Evolutionary conservation across 768 basidiomycete species (phyloP).

Genomic region (Cubamyces lactineus): DNA sequence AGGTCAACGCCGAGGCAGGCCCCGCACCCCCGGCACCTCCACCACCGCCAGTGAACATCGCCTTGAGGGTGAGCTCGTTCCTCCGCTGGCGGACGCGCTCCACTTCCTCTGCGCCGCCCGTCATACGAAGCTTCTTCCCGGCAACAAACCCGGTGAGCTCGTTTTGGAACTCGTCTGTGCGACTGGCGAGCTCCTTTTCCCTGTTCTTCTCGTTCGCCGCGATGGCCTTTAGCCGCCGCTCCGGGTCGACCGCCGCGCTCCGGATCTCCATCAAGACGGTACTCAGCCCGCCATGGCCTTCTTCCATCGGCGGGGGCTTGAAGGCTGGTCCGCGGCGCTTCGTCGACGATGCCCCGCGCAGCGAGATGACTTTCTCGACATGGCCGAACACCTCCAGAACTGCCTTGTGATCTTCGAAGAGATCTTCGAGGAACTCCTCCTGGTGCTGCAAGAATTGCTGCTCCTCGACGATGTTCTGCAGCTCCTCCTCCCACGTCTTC

Average conservation of each 20-base stretch:
- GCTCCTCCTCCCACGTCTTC: slow-evolving; percentile 96
- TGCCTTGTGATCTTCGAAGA: slow-evolving; percentile 93
- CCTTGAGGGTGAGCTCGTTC: slow-evolving; percentile 84
- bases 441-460: slow-evolving; percentile 94
- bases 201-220: slow-evolving; percentile 83
- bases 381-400: slow-evolving; percentile 84
- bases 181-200: slow-evolving; percentile 70
- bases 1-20: neutral
- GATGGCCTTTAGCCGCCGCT: slow-evolving; percentile 88
- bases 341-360: slow-evolving; percentile 51
- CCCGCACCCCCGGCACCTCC: neutral
- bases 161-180: slow-evolving; percentile 81
- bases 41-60: slow-evolving; percentile 68
- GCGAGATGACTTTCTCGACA: slow-evolving; percentile 84
- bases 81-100: slow-evolving; percentile 86
- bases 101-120: slow-evolving; percentile 89
- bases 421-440: slow-evolving; percentile 85
- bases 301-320: slow-evolving; percentile 65
- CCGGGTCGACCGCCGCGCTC: slow-evolving; percentile 79
- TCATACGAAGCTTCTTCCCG: slow-evolving; percentile 90
- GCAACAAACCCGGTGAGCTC: slow-evolving; percentile 88
- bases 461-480: slow-evolving; percentile 96
- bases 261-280: slow-evolving; percentile 92
- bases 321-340: slow-evolving; percentile 45
- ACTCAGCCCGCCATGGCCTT: slow-evolving; percentile 65